Evolutionary conservation across 1,139 yeast species (phyloP).

Genomic region (Suhomyces coccinellae): DNA sequence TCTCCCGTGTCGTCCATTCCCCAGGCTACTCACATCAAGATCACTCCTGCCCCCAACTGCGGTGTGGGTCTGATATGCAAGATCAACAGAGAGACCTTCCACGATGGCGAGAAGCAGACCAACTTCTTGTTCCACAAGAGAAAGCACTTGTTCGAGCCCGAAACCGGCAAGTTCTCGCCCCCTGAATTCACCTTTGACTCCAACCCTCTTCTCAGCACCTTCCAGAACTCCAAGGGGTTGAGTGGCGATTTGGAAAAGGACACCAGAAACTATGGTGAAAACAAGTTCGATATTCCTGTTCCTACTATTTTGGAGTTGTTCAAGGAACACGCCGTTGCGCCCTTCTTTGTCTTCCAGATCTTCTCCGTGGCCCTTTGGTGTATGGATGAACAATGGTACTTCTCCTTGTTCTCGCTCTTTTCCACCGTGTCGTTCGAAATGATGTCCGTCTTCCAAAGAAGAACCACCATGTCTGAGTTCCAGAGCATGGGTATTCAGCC

Average conservation of each 20-base stretch:
- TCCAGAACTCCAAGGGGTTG: slow-evolving; percentile 67
- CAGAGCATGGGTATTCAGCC: slow-evolving; percentile 98
- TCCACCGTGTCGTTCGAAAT: slow-evolving; percentile 93
- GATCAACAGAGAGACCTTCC: slow-evolving; percentile 57
- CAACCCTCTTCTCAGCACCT: slow-evolving; percentile 54
- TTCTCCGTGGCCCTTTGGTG: slow-evolving; percentile 96
- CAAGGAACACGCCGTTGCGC: slow-evolving; percentile 98
- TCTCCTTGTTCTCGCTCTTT: slow-evolving; percentile 84
- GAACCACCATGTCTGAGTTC: slow-evolving; percentile 90
- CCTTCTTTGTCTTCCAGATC: slow-evolving; percentile 93
- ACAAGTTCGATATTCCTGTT: slow-evolving; percentile 90
- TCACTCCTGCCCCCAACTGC: slow-evolving; percentile 80
- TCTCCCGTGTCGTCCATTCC: slow-evolving; percentile 47
- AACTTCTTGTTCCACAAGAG: slow-evolving; percentile 91
- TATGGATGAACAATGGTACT: slow-evolving; percentile 97
- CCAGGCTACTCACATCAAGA: slow-evolving; percentile 69
- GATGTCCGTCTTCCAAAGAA: slow-evolving; percentile 94
- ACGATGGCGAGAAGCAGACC: slow-evolving; percentile 61
- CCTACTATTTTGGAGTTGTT: slow-evolving; percentile 90
- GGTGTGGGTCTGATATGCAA: slow-evolving; percentile 82
- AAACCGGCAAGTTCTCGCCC: slow-evolving; percentile 63
- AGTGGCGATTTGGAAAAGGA: slow-evolving; percentile 56
- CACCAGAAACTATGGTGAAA: slow-evolving; percentile 72
- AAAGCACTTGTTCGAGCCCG: slow-evolving; percentile 70
- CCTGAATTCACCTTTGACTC: slow-evolving; percentile 78